Percentiles rank a stretch among this genome's conserved stretches.
phyloP scores from a whole-genome alignment of 208 protist genomes.

The Trypanosomatidae sp. region DNA sequence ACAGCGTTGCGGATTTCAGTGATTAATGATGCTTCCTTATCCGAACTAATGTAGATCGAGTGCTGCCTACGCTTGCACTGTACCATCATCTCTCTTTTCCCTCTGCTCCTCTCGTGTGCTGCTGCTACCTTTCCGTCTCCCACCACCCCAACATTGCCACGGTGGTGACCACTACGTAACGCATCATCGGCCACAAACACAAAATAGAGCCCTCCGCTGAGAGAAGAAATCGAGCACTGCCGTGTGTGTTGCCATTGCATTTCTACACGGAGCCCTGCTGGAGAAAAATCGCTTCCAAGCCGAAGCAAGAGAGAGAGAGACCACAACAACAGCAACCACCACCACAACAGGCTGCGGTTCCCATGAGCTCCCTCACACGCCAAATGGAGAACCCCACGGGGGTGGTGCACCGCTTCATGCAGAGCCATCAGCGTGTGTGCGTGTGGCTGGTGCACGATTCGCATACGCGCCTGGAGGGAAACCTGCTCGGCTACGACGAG shows the following conservation, averaged over 20 bases:
- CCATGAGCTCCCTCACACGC: constrained; percentile 50
- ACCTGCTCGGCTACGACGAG: constrained; percentile 91
- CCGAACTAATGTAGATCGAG: background rate
- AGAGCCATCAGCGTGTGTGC: constrained; percentile 71
- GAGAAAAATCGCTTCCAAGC: background rate
- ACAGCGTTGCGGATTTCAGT: background rate
- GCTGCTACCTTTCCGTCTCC: background rate
- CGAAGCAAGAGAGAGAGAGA: background rate
- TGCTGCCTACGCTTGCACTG: background rate
- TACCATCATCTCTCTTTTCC: background rate
- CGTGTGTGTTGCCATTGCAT: background rate
- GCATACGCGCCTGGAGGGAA: constrained; percentile 78
- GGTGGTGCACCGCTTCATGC: constrained; percentile 76
- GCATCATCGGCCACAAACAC: background rate
- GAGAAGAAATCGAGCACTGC: background rate
- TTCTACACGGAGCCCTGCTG: background rate
- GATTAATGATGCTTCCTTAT: background rate
- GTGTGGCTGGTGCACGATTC: constrained; percentile 89
- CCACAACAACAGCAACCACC: background rate
- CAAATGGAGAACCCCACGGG: constrained; percentile 85
- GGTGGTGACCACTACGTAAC: background rate
- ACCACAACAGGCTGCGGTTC: background rate
- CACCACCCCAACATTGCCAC: background rate
- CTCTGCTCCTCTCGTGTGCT: background rate
- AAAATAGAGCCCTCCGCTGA: background rate